Conservation (phyloP, 1,284 basidiomycete species). For the Omphalotus olearius region DNA sequence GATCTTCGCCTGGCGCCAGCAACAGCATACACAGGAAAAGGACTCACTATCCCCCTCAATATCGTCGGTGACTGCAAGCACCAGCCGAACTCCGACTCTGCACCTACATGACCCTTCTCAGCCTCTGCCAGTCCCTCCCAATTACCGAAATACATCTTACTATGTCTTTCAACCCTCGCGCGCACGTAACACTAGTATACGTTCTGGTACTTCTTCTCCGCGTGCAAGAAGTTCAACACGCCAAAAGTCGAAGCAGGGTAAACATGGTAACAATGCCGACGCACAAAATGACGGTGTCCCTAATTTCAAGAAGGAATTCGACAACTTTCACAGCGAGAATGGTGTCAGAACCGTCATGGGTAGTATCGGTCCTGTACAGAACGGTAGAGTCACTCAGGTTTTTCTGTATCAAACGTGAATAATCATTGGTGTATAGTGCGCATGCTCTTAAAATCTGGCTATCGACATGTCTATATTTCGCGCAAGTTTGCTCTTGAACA, state of each 20-base stretch:
- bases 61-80: constrained; percentile 19
- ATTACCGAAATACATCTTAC: constrained; percentile 66
- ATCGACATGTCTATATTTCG: constrained; percentile 94
- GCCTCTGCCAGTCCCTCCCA: constrained; percentile 54
- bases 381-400: constrained; percentile 49
- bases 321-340: constrained; percentile 84
- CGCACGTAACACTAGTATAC: constrained; percentile 19
- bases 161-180: constrained; percentile 55
- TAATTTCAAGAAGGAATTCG: constrained; percentile 73
- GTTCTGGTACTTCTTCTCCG: constrained; percentile 20
- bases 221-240: constrained; percentile 20
- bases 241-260: constrained; percentile 32
- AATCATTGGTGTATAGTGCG: constrained; percentile 50
- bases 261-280: constrained; percentile 28
- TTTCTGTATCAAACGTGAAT: constrained; percentile 11
- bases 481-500: constrained; percentile 89
- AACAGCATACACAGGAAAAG: constrained; percentile 16
- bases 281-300: constrained; percentile 41
- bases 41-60: constrained; percentile 18
- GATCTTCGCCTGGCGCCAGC: constrained; percentile 71
- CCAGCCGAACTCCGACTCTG: constrained; percentile 42
- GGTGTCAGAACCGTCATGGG: constrained; percentile 93
- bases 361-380: constrained; percentile 84
- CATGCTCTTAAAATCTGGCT: constrained; percentile 92
- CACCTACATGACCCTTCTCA: constrained; percentile 59